phyloP scores from a whole-genome alignment of 1,284 basidiomycete genomes.

The Agaricales sp. region DNA sequence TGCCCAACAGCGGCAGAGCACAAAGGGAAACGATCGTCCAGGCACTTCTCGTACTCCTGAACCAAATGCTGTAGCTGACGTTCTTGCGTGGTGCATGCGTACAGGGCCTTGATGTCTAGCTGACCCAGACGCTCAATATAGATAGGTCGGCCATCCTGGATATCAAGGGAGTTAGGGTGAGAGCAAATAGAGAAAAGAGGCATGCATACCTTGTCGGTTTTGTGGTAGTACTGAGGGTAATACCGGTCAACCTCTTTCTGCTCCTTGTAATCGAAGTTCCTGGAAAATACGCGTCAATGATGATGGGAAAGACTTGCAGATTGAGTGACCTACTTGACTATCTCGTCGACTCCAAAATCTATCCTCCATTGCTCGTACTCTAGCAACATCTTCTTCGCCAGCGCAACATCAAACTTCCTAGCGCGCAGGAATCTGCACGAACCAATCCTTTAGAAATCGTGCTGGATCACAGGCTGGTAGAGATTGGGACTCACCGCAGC shows the following conservation, averaged over 20 bases:
- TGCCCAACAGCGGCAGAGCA: slow-evolving; percentile 68
- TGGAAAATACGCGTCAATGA: slow-evolving; percentile 18
- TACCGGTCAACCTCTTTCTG: slow-evolving; percentile 80
- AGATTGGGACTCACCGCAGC: slow-evolving; percentile 39
- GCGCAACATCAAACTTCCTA: slow-evolving; percentile 81
- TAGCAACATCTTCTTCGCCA: slow-evolving; percentile 81
- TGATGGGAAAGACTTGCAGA: slow-evolving; percentile 9
- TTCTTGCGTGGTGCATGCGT: slow-evolving; percentile 76
- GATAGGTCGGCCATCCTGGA: slow-evolving; percentile 86
- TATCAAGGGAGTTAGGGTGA: background rate
- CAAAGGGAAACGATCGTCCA: slow-evolving; percentile 73
- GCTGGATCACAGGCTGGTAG: background rate
- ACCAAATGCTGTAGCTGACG: slow-evolving; percentile 88
- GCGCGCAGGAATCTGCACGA: slow-evolving; percentile 71
- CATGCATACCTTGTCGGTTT: slow-evolving; percentile 74
- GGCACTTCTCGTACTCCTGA: slow-evolving; percentile 89
- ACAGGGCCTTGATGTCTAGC: slow-evolving; percentile 80
- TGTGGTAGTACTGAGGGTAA: slow-evolving; percentile 96
- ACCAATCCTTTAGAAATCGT: slow-evolving; percentile 3
- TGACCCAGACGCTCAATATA: slow-evolving; percentile 93
- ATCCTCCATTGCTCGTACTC: slow-evolving; percentile 86
- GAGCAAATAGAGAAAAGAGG: background rate
- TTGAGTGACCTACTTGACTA: slow-evolving; percentile 53
- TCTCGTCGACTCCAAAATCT: slow-evolving; percentile 81
- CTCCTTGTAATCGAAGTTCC: slow-evolving; percentile 87